phyloP scores from a whole-genome alignment of 2,329 filamentous ascomycete species.

The Amphichorda felina region DNA sequence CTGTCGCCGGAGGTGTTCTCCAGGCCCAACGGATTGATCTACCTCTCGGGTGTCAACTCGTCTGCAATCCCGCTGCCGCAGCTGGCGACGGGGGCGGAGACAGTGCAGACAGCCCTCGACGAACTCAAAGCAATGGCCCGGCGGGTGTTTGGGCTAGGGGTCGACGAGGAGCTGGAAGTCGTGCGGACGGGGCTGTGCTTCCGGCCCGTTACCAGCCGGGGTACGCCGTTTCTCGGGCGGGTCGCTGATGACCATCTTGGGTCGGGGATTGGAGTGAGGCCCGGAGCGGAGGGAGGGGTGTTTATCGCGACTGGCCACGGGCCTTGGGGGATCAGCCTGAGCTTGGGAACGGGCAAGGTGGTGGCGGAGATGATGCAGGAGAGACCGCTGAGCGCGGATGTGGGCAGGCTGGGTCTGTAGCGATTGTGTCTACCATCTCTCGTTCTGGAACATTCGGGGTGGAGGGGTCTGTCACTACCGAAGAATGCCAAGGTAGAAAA shows the following conservation, averaged over 20 bases:
- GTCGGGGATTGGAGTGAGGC: constrained; percentile 25
- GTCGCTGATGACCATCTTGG: constrained; percentile 46
- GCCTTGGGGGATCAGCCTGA: constrained; percentile 59
- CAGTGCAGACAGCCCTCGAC: constrained; percentile 22
- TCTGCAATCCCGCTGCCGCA: constrained; percentile 46
- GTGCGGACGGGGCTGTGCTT: constrained; percentile 60
- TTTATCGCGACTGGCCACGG: constrained; percentile 64
- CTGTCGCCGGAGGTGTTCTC: constrained; percentile 65
- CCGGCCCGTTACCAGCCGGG: constrained; percentile 53
- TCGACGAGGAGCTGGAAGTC: constrained; percentile 42
- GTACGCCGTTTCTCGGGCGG: constrained; percentile 49
- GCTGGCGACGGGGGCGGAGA: constrained; percentile 9
- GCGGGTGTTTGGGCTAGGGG: constrained; percentile 30
- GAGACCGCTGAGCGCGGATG: constrained; percentile 42
- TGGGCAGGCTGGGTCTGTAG: constrained; percentile 19
- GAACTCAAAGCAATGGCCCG: constrained; percentile 35
- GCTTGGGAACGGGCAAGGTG: constrained; percentile 57
- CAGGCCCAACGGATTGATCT: constrained; percentile 54
- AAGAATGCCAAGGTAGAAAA: too few species aligned
- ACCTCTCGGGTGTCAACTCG: constrained; percentile 61
- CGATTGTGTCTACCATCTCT: too few species aligned
- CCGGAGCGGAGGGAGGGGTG: constrained; percentile 44
- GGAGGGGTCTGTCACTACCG: too few species aligned
- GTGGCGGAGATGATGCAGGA: constrained; percentile 60
- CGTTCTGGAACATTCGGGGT: too few species aligned